A percentile compares a stretch with the other conserved stretches of the same genome.
phyloP scores from a whole-genome alignment of 2,329 filamentous ascomycete species.

The Xylariaceae sp. region DNA sequence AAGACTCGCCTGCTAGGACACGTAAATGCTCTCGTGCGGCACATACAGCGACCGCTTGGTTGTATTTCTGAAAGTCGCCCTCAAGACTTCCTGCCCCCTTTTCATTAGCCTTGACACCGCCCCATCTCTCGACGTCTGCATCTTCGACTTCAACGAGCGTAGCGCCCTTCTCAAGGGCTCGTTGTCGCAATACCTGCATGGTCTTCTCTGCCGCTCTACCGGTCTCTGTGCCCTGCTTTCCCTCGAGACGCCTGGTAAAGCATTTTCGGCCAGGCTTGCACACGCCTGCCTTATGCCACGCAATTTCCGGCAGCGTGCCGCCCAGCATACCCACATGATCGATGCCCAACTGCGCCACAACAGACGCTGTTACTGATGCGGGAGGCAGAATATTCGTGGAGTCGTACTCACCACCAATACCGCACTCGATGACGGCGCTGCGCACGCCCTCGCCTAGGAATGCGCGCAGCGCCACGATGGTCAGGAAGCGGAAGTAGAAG shows the following conservation, averaged over 20 bases:
- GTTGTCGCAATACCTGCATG: constrained; percentile 60
- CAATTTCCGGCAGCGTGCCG: constrained; percentile 76
- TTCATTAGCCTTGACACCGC: constrained; percentile 42
- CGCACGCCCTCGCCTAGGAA: constrained; percentile 79
- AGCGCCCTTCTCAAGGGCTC: constrained; percentile 64
- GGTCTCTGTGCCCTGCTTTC: too few relatives aligned
- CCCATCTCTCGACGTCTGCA: constrained; percentile 49
- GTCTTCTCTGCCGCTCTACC: constrained; percentile 46
- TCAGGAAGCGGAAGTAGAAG: constrained; percentile 91
- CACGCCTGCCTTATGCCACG: constrained; percentile 92
- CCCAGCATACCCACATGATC: constrained; percentile 86
- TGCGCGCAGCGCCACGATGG: constrained; percentile 83
- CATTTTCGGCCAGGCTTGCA: constrained; percentile 72
- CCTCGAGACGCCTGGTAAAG: constrained; percentile 64
- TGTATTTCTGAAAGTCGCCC: constrained; percentile 62
- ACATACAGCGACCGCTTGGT: constrained; percentile 63
- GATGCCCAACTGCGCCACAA: constrained; percentile 81
- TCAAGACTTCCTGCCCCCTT: constrained; percentile 48
- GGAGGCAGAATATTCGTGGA: constrained; percentile 81
- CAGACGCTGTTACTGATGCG: constrained; percentile 70
- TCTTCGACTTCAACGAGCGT: constrained; percentile 52
- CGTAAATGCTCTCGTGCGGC: constrained; percentile 65
- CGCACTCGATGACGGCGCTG: constrained; percentile 86
- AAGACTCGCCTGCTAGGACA: constrained; percentile 28
- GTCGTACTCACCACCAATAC: constrained; percentile 93